phyloP scores from a whole-genome alignment of 768 basidiomycete species.

The Pleurotus citrinopileatus region DNA sequence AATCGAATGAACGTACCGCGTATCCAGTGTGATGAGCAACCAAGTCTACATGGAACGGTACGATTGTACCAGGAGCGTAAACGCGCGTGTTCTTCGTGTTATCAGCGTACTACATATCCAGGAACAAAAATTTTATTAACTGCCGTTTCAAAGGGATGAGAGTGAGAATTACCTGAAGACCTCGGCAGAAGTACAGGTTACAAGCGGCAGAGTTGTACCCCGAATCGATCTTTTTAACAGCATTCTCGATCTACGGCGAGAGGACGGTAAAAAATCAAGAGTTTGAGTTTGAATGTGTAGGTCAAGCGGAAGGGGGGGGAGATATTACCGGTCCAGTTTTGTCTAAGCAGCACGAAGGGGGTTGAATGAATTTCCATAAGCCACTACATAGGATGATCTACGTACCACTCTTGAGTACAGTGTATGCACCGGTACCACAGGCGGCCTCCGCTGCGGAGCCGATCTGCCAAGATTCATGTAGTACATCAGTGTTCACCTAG shows the following conservation, averaged over 20 bases:
- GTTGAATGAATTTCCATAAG: neutral
- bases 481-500: too few relatives aligned
- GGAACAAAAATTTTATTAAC: neutral
- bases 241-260: constrained; percentile 27
- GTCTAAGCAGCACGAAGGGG: constrained; percentile 14
- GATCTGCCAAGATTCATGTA: constrained; percentile 15
- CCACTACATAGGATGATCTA: neutral
- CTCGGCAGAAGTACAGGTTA: constrained; percentile 32
- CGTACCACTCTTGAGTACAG: constrained; percentile 24
- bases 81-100: constrained; percentile 25
- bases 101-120: constrained; percentile 24
- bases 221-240: constrained; percentile 24
- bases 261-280: neutral
- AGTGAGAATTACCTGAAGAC: constrained; percentile 23
- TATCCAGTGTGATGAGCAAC: constrained; percentile 32
- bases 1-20: constrained; percentile 21
- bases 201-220: constrained; percentile 29
- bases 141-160: neutral
- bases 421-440: constrained; percentile 28
- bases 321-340: constrained; percentile 25
- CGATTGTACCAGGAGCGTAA: constrained; percentile 26
- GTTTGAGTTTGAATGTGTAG: neutral
- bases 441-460: constrained; percentile 27
- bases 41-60: constrained; percentile 29
- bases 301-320: neutral